Evolutionary conservation across 805 yeast species (phyloP), one percentile per base, ranked within the genome.

Genomic region (Wickerhamiella sergipiensis): DNA sequence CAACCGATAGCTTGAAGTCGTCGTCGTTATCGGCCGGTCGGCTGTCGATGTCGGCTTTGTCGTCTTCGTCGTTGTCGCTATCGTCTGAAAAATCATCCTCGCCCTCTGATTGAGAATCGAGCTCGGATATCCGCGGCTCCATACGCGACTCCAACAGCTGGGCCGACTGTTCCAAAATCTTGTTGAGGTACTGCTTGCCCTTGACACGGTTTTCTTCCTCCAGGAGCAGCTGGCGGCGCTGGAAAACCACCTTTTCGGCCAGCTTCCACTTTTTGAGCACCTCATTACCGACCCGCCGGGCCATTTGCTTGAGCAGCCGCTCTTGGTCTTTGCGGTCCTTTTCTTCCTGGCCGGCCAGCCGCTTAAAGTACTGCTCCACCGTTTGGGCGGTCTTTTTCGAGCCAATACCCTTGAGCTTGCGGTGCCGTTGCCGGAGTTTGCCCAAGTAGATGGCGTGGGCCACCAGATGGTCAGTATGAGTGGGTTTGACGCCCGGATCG

Each of bases 181-280:
- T 83, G 51, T 86, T 80, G 51, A 90, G 71, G 63, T 89, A 95
- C 59, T 85, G 85, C 62, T 88, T 84, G 39, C 97, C 95, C 60
- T 83, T 80, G 9, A 78, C 76, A 50, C 85, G 78, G 62, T 87
- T 83, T 59, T 83, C 74, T 56, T 85, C 89, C 58, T 86, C 95
- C 8, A 60, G 52, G 12, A 54, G 55, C 53, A 76, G 82, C 57
- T 84, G 86, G 54, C 82, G 79, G 46, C 81, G 81, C 61, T 85
- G 92, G 53, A 85, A 70, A 15, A 80, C 83, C 13, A 72, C 71
- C 63, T 85, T 87, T 55, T 82, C 85, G 2, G 97, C 98, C 47
- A 88, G 73, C 21, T 74, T 70, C 99, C 99, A 92, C 61, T 92
- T 80, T 64, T 81, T 87, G 66, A 83, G 83, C 10, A 92, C 96